phyloP scores from a whole-genome alignment of 768 basidiomycete genomes.

The Mrakia frigida region DNA sequence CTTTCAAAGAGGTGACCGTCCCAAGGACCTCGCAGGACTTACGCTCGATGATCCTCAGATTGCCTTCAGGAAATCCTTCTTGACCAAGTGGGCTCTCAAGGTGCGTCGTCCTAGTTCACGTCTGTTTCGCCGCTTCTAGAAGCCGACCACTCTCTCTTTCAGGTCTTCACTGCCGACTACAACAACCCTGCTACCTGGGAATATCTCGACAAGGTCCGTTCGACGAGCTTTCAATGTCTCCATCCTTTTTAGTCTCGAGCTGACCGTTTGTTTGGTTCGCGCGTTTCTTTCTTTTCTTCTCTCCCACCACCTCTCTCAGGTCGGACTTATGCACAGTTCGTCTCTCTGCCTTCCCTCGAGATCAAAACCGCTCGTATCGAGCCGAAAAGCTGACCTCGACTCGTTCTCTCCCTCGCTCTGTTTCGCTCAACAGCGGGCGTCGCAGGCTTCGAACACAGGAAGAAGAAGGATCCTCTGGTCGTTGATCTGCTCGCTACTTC shows the following conservation, averaged over 20 bases:
- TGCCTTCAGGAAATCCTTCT: conserved; percentile 13
- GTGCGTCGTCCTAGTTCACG: neutral
- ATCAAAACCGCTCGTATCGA: neutral
- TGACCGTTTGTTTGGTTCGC: neutral
- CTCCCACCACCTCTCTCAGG: neutral
- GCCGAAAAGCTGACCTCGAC: too few relatives aligned
- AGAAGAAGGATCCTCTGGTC: conserved; percentile 14
- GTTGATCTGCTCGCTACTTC: conserved; percentile 12
- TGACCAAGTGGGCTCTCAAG: conserved; percentile 11
- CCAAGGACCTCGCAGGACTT: neutral
- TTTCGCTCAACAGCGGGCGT: conserved; percentile 4
- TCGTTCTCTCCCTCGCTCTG: neutral
- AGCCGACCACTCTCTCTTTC: neutral
- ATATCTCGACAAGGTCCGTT: conserved; percentile 18
- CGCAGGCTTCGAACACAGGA: conserved; percentile 22
- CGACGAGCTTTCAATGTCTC: neutral
- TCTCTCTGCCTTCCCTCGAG: neutral
- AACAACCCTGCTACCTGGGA: neutral
- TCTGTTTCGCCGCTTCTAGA: neutral
- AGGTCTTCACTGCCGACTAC: conserved; percentile 24
- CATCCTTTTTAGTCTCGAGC: too few relatives aligned
- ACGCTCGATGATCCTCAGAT: conserved; percentile 22
- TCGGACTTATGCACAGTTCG: conserved; percentile 27
- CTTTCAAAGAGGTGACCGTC: neutral
- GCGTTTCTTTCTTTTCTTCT: neutral